Percentiles rank a stretch among this genome's conserved stretches.
Evolutionary conservation across 192 early-diverging fungal genomes (phyloP).

Genomic region (Coemansia sp.): DNA sequence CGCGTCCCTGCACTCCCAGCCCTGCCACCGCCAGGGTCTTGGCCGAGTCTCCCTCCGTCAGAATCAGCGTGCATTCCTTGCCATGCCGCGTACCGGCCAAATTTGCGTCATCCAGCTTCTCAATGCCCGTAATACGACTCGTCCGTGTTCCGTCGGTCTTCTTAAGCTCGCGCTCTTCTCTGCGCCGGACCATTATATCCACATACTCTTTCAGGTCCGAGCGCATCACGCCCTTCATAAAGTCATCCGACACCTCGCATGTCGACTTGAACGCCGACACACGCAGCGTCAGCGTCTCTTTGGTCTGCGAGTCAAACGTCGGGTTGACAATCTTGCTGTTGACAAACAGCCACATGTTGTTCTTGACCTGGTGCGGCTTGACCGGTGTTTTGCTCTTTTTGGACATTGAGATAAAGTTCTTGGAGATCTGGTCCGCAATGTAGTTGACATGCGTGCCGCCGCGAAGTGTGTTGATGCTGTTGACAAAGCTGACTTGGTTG

Average conservation of each 20-base stretch:
- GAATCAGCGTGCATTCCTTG: slow-evolving; percentile 85
- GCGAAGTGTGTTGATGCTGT: slow-evolving; percentile 92
- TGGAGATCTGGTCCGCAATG: slow-evolving; percentile 78
- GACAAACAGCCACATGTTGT: slow-evolving; percentile 91
- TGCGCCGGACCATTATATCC: slow-evolving; percentile 65
- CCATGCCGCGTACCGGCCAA: slow-evolving; percentile 76
- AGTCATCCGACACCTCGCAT: slow-evolving; percentile 71
- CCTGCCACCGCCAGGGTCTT: slow-evolving; percentile 87
- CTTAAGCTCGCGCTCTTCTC: slow-evolving; percentile 75
- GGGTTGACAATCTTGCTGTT: slow-evolving; percentile 94
- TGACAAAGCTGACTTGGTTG: slow-evolving; percentile 95
- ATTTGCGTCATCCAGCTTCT: slow-evolving; percentile 95
- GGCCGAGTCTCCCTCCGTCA: slow-evolving; percentile 97
- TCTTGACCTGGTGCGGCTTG: slow-evolving; percentile 84
- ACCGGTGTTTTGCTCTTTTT: slow-evolving; percentile 73
- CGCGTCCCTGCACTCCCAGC: slow-evolving; percentile 82
- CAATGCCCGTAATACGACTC: slow-evolving; percentile 70
- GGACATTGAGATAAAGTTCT: slow-evolving; percentile 63
- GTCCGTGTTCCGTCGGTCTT: slow-evolving; percentile 82
- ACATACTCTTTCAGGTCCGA: slow-evolving; percentile 84
- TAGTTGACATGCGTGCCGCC: slow-evolving; percentile 91
- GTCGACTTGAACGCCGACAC: slow-evolving; percentile 76
- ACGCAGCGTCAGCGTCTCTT: slow-evolving; percentile 89
- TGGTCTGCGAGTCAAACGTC: slow-evolving; percentile 96
- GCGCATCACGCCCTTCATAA: slow-evolving; percentile 81